These are phyloP conservation scores for Papiliotrema nemorosa DNA, from an alignment of 1,284 basidiomycete species.

Conservation along the genomic window DNA sequence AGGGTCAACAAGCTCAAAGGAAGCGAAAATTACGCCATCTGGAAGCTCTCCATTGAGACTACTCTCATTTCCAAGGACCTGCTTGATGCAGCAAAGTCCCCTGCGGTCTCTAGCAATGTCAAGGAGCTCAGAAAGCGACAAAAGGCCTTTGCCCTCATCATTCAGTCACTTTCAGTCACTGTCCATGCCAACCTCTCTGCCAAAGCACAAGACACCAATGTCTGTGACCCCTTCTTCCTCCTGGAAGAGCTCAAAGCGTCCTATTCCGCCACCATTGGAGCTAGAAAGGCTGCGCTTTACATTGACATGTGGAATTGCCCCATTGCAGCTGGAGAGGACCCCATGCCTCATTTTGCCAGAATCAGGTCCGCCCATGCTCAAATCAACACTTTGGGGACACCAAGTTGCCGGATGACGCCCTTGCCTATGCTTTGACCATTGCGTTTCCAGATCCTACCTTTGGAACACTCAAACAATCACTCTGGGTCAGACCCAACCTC, in stretches of 20 bases:
- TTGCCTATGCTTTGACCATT: constrained; percentile 9
- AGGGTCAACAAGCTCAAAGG: too few species aligned
- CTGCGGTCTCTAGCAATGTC: too few species aligned
- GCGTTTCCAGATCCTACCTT: constrained; percentile 6
- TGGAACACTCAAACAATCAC: constrained; percentile 8
- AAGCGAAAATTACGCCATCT: too few species aligned
- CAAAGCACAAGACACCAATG: too few species aligned
- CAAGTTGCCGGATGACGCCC: constrained; percentile 1
- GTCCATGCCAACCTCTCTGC: too few species aligned
- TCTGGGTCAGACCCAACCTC: constrained; percentile 4
- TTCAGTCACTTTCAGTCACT: too few species aligned
- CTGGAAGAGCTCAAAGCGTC: background rate
- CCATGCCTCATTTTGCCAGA: background rate
- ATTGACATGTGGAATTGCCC: background rate
- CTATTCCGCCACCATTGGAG: background rate
- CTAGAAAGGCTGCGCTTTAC: background rate
- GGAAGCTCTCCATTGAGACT: too few species aligned
- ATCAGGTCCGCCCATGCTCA: constrained; percentile 10
- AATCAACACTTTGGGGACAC: background rate
- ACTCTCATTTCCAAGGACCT: too few species aligned
- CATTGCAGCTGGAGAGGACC: constrained; percentile 2
- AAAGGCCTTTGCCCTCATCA: too few species aligned
- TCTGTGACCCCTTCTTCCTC: background rate
- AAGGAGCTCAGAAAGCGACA: too few species aligned
- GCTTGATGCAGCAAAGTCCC: too few species aligned